Conservation (phyloP, 140 eudicot genomes). For the Flaveria floridana region DNA sequence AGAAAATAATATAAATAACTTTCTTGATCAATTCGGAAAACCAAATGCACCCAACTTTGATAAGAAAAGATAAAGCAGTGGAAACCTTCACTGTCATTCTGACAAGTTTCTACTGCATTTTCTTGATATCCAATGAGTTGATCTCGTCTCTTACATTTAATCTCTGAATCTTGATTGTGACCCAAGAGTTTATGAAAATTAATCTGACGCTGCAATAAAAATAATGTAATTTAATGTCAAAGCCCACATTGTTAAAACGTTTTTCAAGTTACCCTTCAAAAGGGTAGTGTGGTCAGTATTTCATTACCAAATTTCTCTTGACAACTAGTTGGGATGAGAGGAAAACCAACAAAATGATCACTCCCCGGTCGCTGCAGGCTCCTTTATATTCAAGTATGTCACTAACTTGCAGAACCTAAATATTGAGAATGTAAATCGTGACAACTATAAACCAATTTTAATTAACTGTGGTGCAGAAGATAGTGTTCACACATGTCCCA, state of each 20-base stretch:
- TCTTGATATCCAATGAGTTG: conserved; percentile 40
- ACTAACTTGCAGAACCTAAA: conserved; percentile 86
- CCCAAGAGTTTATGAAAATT: conserved; percentile 87
- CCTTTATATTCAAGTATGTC: conserved; percentile 88
- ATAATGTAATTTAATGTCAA: background rate
- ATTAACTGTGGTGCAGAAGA: background rate
- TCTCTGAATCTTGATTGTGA: conserved; percentile 48
- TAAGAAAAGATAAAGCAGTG: background rate
- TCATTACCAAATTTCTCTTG: conserved; percentile 69
- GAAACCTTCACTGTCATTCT: conserved; percentile 36
- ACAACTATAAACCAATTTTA: conserved; percentile 8
- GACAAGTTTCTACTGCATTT: conserved; percentile 35
- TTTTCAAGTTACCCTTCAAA: background rate
- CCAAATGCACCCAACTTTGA: conserved; percentile 5
- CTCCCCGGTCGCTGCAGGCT: conserved; percentile 74
- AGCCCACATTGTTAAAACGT: conserved; percentile 8
- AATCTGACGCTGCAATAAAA: conserved; percentile 62
- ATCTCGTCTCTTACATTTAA: conserved; percentile 46
- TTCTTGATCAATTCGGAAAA: background rate
- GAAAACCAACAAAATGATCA: conserved; percentile 78
- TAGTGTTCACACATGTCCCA: background rate
- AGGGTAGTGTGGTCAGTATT: conserved; percentile 6
- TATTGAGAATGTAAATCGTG: background rate
- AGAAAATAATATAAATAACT: background rate
- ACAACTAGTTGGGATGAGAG: conserved; percentile 73